Evolutionary conservation across 257 asterid species (phyloP).

Genomic region (Plantago ovata): DNA sequence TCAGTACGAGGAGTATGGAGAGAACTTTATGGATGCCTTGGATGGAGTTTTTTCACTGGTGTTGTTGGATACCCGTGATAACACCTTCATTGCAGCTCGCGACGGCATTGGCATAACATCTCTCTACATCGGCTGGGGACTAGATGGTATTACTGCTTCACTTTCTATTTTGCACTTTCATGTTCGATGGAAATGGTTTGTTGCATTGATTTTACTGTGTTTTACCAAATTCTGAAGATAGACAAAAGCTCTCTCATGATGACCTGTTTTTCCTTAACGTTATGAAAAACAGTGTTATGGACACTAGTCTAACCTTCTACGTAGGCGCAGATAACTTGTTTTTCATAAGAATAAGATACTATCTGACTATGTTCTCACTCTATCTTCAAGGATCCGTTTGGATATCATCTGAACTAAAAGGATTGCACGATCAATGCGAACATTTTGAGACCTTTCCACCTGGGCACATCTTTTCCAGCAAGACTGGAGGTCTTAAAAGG

Average conservation of each 20-base stretch:
- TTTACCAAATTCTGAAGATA: too few species aligned
- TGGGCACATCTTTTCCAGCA: constrained; percentile 89
- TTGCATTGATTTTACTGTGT: too few species aligned
- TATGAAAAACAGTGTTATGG: too few species aligned
- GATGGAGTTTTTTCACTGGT: constrained; percentile 98
- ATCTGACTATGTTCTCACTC: too few species aligned
- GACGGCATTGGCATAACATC: constrained; percentile 97
- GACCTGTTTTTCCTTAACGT: too few species aligned
- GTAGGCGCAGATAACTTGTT: too few species aligned
- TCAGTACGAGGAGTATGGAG: constrained; percentile 95
- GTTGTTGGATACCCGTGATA: constrained; percentile 79
- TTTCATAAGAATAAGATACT: too few species aligned
- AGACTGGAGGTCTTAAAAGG: constrained; percentile 56
- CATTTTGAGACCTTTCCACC: constrained; percentile 92
- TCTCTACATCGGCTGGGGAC: constrained; percentile 95
- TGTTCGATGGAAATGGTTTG: too few species aligned
- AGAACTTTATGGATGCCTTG: constrained; percentile 77
- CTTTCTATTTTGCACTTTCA: too few species aligned
- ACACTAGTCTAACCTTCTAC: too few species aligned
- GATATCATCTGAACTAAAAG: constrained; percentile 91
- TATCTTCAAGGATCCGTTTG: constrained; percentile 99
- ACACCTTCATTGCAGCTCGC: constrained; percentile 84
- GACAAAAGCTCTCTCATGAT: too few species aligned
- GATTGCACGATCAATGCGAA: constrained; percentile 83
- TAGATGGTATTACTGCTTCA: constrained; percentile 64